Conservation (phyloP, 148 eudicot species). For the Heliamphora exappendiculata region DNA sequence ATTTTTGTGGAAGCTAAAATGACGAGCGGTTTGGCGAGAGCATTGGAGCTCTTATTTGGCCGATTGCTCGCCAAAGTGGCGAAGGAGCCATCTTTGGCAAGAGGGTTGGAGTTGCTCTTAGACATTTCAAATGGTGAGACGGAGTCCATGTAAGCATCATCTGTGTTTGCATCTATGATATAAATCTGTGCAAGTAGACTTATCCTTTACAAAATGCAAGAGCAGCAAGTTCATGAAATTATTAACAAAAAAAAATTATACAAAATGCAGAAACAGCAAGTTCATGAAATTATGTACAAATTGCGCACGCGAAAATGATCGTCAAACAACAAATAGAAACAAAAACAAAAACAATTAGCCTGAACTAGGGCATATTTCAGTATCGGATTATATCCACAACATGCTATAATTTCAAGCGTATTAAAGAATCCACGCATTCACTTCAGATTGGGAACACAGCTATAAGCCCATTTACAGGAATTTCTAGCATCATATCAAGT, state of each 20-base stretch:
- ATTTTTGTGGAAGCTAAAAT: no score
- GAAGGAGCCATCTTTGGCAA: no score
- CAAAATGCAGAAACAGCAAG: background rate
- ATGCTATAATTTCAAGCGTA: background rate
- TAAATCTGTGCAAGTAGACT: no score
- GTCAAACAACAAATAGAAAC: background rate
- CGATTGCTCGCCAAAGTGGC: no score
- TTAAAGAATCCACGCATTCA: background rate
- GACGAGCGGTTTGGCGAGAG: no score
- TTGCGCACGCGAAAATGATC: background rate
- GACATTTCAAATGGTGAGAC: no score
- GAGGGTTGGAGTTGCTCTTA: no score
- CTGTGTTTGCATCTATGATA: no score
- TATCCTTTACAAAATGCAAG: background rate
- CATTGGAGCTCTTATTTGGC: no score
- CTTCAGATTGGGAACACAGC: background rate
- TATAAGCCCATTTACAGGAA: background rate
- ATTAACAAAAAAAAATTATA: no score
- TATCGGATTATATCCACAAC: background rate
- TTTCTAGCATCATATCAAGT: background rate
- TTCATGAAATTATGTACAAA: background rate
- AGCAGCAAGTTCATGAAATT: background rate
- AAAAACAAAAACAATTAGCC: background rate
- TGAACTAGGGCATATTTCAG: background rate
- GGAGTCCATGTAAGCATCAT: no score